Evolutionary conservation across 495 filamentous ascomycete genomes (phyloP).

Genomic region (Xanthoparmelia taractica): DNA sequence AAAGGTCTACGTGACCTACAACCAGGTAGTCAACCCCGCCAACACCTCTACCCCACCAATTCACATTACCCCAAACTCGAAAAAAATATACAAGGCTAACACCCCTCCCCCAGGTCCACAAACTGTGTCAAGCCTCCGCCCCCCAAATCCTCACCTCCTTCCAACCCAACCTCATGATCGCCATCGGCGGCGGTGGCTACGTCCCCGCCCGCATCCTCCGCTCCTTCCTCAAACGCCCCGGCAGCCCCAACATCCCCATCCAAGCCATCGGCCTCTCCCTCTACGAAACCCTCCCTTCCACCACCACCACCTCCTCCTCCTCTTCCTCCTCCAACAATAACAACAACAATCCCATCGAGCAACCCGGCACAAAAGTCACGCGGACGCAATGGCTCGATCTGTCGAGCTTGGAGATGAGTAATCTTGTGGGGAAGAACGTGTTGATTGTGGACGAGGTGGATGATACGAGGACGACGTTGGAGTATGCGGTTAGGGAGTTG

Average conservation of each 20-base stretch:
- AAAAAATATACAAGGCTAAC: constrained; percentile 6
- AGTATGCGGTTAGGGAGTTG: constrained; percentile 93
- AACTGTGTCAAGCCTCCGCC: constrained; percentile 83
- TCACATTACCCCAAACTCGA: not conserved
- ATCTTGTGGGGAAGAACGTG: constrained; percentile 92
- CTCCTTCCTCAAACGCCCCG: constrained; percentile 89
- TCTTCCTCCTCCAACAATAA: too few relatives aligned
- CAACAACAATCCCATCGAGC: constrained; percentile 62
- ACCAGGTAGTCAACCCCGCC: too few relatives aligned
- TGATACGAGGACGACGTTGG: constrained; percentile 91
- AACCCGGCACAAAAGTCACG: constrained; percentile 84
- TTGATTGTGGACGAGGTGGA: constrained; percentile 99
- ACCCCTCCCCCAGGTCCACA: constrained; percentile 66
- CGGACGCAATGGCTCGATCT: constrained; percentile 98
- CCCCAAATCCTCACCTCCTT: constrained; percentile 72
- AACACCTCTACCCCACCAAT: too few relatives aligned
- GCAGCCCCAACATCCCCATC: constrained; percentile 91
- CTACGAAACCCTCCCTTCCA: constrained; percentile 72
- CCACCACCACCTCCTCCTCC: too few relatives aligned
- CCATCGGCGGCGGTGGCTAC: constrained; percentile 96
- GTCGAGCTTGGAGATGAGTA: constrained; percentile 77
- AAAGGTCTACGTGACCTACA: constrained; percentile 92
- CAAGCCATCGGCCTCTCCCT: constrained; percentile 97
- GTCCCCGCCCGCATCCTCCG: constrained; percentile 94
- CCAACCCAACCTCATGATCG: constrained; percentile 93